A percentile compares a stretch with the other conserved stretches of the same genome.
These are phyloP conservation scores for Dionaea muscipula DNA, from an alignment of 179 eudicot species.

Conservation along the genomic window DNA sequence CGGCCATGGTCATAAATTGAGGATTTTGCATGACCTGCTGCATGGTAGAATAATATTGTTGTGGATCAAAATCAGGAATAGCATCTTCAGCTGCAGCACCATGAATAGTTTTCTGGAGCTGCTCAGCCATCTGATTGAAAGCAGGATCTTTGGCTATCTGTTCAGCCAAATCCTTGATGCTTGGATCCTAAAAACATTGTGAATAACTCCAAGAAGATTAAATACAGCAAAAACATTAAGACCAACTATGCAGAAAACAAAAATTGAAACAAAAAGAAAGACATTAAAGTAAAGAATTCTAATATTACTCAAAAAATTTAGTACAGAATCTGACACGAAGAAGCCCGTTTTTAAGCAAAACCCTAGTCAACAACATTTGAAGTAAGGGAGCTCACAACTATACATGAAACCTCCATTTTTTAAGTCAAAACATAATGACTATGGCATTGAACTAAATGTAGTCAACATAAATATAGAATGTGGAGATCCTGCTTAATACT, in stretches of 20 bases:
- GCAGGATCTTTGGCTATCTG: slow-evolving; percentile 95
- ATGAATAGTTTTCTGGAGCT: slow-evolving; percentile 72
- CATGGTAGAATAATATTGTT: slow-evolving; percentile 82
- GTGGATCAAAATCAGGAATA: slow-evolving; percentile 70
- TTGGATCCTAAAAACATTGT: slow-evolving; percentile 59
- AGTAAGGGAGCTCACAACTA: too few relatives aligned
- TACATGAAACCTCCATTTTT: too few relatives aligned
- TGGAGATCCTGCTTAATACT: too few relatives aligned
- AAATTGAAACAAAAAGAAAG: too few relatives aligned
- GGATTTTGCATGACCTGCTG: slow-evolving; percentile 99
- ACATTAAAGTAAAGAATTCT: too few relatives aligned
- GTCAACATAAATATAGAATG: too few relatives aligned
- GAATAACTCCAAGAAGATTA: slow-evolving; percentile 10
- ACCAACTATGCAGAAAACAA: not conserved
- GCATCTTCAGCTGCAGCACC: slow-evolving; percentile 57
- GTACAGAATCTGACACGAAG: too few relatives aligned
- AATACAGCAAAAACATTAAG: not conserved
- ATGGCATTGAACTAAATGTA: too few relatives aligned
- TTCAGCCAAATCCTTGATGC: slow-evolving; percentile 94
- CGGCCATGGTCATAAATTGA: slow-evolving; percentile 98
- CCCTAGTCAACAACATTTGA: too few relatives aligned
- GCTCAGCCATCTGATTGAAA: slow-evolving; percentile 97
- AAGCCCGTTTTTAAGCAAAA: too few relatives aligned
- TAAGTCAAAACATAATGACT: too few relatives aligned
- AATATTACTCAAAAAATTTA: too few relatives aligned